These are phyloP conservation scores for Spathaspora sp. DNA, from an alignment of 805 yeast genomes.

Conservation along the genomic window DNA sequence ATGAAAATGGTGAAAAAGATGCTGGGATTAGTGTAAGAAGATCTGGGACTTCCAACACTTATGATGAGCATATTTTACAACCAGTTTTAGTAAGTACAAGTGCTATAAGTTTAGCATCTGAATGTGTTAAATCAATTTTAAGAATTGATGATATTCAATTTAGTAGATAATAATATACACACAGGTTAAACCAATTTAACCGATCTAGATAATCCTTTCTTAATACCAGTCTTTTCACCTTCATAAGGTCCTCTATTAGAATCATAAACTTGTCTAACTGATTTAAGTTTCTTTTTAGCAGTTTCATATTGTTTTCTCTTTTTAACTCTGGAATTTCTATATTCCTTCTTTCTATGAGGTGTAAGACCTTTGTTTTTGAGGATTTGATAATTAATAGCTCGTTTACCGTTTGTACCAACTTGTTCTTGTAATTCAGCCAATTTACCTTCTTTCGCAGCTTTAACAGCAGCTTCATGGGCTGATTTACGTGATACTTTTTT, in stretches of 20 bases:
- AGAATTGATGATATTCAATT: constrained; percentile 97
- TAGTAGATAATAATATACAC: constrained; percentile 34
- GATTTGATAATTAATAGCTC: constrained; percentile 93
- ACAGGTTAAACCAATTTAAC: constrained; percentile 56
- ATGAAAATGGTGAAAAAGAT: constrained; percentile 82
- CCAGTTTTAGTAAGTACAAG: constrained; percentile 94
- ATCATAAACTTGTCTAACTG: constrained; percentile 86
- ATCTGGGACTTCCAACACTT: constrained; percentile 88
- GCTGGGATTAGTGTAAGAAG: constrained; percentile 97
- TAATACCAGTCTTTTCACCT: constrained; percentile 97
- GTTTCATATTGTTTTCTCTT: constrained; percentile 95
- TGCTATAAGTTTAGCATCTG: constrained; percentile 92
- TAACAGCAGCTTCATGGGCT: constrained; percentile 67
- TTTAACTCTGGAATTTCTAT: constrained; percentile 94
- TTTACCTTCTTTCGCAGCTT: constrained; percentile 82
- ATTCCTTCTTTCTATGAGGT: constrained; percentile 87
- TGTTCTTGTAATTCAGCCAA: constrained; percentile 67
- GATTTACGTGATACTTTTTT: constrained; percentile 52
- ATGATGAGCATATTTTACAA: constrained; percentile 90
- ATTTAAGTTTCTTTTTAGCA: constrained; percentile 90
- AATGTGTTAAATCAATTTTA: constrained; percentile 91
- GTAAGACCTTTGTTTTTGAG: constrained; percentile 95
- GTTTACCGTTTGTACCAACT: constrained; percentile 78
- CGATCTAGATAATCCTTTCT: constrained; percentile 86
- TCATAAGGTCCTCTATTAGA: constrained; percentile 66